A percentile compares a stretch with the other conserved stretches of the same genome.
Conservation (phyloP, 148 eudicot species). For the Euryodendron excelsum region DNA sequence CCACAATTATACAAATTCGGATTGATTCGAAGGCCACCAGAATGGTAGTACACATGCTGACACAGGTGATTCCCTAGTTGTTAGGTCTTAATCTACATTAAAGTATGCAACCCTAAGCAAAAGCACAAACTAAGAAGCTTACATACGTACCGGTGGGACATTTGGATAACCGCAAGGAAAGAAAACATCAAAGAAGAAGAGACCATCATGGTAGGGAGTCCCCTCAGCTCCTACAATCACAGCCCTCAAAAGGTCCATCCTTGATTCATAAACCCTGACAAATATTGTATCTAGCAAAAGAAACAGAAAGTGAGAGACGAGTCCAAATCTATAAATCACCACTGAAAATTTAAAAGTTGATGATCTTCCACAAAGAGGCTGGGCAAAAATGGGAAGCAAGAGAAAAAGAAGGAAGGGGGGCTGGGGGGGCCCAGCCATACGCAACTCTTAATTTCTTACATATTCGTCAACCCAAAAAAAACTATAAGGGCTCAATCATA, state of each 20-base stretch:
- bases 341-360: background rate
- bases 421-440: background rate
- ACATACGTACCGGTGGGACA: constrained; percentile 82
- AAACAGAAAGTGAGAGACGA: constrained; percentile 13
- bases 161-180: constrained; percentile 59
- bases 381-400: background rate
- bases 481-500: background rate
- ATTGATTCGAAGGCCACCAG: constrained; percentile 75
- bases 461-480: background rate
- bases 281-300: constrained; percentile 51
- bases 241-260: constrained; percentile 88
- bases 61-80: background rate
- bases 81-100: background rate
- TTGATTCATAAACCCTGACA: constrained; percentile 77
- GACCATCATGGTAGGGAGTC: constrained; percentile 92
- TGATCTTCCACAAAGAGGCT: background rate
- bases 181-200: constrained; percentile 76
- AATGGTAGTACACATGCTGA: constrained; percentile 69
- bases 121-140: constrained; percentile 5
- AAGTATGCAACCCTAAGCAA: background rate
- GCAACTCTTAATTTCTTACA: background rate
- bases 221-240: constrained; percentile 85
- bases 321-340: background rate
- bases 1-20: constrained; percentile 72
- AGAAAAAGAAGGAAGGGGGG: background rate